Base-by-base conservation (phyloP, 2,329 filamentous ascomycete species). In the Diaporthe vaccinii region DNA sequence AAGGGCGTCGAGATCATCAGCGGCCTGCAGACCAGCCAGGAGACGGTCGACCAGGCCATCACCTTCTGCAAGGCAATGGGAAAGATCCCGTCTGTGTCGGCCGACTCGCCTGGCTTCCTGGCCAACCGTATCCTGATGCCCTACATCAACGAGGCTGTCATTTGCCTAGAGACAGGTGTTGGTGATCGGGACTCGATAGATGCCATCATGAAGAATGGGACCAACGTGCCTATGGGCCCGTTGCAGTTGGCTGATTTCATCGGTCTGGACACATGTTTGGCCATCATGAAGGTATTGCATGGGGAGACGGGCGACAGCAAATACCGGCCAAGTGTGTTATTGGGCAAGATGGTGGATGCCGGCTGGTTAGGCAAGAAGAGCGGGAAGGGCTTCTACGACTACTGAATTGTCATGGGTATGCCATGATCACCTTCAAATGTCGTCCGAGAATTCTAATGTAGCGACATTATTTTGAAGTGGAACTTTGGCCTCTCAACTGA, bases 181-280 rank as follows among this genome's bases (percentile, higher is more conserved):
- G 97, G 97, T 25, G 90, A 91, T 78, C 93, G 94, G 79, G 96
- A 98, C 81, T 94, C 96, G 78, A 99, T 99, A 78, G 97, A 99
- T 82, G 93, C 90, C 78, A 99, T 99, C 80, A 99, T 99, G 97
- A 98, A 98, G 90, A 98, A 98, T 80, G 97, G 97, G 62, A 99
- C 97, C 31, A 98, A 98, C 82, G 97, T 99, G 55, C 97, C 97
- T 34, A 99, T 99, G 97, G 97, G 97, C 0, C 97, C 97, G 14
- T 88, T 99, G 78, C 93, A 95, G 81, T 86, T 99, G 80, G 97
- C 97, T 3, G 97, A 99, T 84, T 99, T 99, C 81, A 98, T 99
- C 81, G 97, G 97, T 10, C 89, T 99, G 59, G 97, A 99, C 83
- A 99, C 97, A 0, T 99, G 97, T 82, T 87, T 98, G 77, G 92